Conservation (phyloP, 306 rosid species). For the Dryas octopetala region DNA sequence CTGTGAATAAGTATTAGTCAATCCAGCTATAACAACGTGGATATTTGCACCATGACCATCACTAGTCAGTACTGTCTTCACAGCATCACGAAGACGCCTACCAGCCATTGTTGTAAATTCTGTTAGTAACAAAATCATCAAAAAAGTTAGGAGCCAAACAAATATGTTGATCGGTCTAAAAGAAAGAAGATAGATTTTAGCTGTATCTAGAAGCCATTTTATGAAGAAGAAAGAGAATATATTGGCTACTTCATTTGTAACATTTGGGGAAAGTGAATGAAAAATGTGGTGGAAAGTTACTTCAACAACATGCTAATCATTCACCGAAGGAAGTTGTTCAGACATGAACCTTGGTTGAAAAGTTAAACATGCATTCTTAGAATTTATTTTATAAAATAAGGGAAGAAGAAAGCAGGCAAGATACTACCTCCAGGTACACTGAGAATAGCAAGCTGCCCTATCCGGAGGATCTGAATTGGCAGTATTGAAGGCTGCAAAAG, state of each 20-base stretch:
- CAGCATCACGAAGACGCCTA: conserved; percentile 88
- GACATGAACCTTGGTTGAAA: neutral
- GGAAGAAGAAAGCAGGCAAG: conserved; percentile 10
- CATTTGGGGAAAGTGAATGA: neutral
- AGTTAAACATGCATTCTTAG: conserved; percentile 9
- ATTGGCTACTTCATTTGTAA: neutral
- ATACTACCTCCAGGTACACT: conserved; percentile 85
- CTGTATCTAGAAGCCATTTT: conserved; percentile 10
- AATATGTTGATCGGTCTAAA: neutral
- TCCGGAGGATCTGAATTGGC: conserved; percentile 82
- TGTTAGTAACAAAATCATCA: conserved; percentile 31
- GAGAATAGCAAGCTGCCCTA: conserved; percentile 82
- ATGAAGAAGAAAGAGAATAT: neutral
- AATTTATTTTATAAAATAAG: conserved; percentile 5
- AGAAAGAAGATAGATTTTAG: neutral
- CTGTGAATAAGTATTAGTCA: conserved; percentile 88
- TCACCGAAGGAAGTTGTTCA: neutral
- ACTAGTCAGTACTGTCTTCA: conserved; percentile 52
- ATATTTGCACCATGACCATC: conserved; percentile 36
- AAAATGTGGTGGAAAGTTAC: neutral
- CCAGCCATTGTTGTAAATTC: conserved; percentile 98
- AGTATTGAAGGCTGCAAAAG: conserved; percentile 87
- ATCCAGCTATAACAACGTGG: conserved; percentile 78
- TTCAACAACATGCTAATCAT: neutral
- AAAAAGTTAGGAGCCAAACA: conserved; percentile 20